Conservation (phyloP, 306 rosid species). For the Begonia masoniana region DNA sequence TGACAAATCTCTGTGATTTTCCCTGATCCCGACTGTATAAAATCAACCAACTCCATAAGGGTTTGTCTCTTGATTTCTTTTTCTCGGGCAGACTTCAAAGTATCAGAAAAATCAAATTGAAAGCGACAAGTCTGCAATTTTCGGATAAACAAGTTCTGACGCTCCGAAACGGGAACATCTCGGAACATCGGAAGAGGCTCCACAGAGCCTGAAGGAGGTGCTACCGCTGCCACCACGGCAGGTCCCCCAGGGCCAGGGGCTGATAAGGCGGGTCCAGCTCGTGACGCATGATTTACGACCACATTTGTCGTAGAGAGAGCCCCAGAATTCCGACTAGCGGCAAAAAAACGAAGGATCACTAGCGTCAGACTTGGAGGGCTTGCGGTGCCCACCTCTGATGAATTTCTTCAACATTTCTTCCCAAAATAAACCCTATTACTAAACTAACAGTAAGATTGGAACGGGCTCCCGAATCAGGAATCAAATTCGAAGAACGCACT, state of each 20-base stretch:
- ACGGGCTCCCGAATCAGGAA: conserved; percentile 13
- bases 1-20: conserved; percentile 27
- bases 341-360: conserved; percentile 16
- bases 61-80: conserved; percentile 64
- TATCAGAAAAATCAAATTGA: conserved; percentile 37
- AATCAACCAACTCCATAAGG: conserved; percentile 42
- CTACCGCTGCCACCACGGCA: neutral
- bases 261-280: conserved; percentile 10
- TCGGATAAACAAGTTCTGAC: conserved; percentile 23
- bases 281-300: conserved; percentile 49
- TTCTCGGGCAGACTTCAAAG: conserved; percentile 15
- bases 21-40: conserved; percentile 35
- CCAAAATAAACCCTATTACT: conserved; percentile 41
- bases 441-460: conserved; percentile 17
- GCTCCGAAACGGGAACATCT: conserved; percentile 35
- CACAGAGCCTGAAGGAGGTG: conserved; percentile 14
- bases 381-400: conserved; percentile 48
- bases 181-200: conserved; percentile 39
- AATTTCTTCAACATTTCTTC: conserved; percentile 45
- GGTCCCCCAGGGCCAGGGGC: conserved; percentile 13
- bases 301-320: conserved; percentile 16
- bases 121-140: conserved; percentile 44
- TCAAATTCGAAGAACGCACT: conserved; percentile 15
- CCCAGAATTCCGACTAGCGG: conserved; percentile 7
- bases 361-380: conserved; percentile 27